These are phyloP conservation scores for Geoglossum cookeanum DNA, from an alignment of 2,329 filamentous ascomycete genomes.

Conservation along the genomic window DNA sequence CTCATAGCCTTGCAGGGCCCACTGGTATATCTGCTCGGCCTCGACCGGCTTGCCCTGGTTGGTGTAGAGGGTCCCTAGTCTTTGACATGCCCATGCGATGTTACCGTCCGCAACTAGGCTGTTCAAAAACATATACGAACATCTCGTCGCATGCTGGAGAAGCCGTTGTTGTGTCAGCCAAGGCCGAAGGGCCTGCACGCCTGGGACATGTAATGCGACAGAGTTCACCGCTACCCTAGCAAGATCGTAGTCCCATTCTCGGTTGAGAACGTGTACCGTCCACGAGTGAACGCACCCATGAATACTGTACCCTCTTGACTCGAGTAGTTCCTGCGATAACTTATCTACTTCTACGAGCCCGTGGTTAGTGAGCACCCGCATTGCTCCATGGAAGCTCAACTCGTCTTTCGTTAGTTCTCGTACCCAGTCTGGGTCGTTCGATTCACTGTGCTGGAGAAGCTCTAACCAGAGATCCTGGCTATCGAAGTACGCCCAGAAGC, in stretches of 20 bases:
- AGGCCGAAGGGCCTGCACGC: neutral
- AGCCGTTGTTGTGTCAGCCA: neutral
- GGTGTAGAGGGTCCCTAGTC: too few species aligned
- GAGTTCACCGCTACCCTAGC: slow-evolving; percentile 7
- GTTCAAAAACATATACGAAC: neutral
- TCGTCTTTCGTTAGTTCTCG: slow-evolving; percentile 10
- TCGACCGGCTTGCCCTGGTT: too few species aligned
- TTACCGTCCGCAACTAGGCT: neutral
- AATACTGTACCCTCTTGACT: slow-evolving; percentile 16
- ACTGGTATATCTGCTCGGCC: too few species aligned
- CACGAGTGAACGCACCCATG: slow-evolving; percentile 18
- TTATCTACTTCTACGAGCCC: slow-evolving; percentile 15
- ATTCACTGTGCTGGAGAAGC: slow-evolving; percentile 16
- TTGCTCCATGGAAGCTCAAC: slow-evolving; percentile 13
- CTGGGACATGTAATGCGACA: slow-evolving; percentile 6
- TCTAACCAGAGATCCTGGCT: slow-evolving; percentile 27
- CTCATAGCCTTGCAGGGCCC: too few species aligned
- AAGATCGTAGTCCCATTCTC: slow-evolving; percentile 6
- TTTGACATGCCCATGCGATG: neutral
- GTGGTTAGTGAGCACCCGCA: slow-evolving; percentile 16
- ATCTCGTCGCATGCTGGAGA: neutral
- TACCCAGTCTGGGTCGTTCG: slow-evolving; percentile 12
- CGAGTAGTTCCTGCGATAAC: slow-evolving; percentile 1
- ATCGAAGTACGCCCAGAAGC: slow-evolving; percentile 25
- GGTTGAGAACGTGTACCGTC: slow-evolving; percentile 8